Evolutionary conservation across 352 stramenopile species (phyloP).

Genomic region (Phytophthora pistaciae): DNA sequence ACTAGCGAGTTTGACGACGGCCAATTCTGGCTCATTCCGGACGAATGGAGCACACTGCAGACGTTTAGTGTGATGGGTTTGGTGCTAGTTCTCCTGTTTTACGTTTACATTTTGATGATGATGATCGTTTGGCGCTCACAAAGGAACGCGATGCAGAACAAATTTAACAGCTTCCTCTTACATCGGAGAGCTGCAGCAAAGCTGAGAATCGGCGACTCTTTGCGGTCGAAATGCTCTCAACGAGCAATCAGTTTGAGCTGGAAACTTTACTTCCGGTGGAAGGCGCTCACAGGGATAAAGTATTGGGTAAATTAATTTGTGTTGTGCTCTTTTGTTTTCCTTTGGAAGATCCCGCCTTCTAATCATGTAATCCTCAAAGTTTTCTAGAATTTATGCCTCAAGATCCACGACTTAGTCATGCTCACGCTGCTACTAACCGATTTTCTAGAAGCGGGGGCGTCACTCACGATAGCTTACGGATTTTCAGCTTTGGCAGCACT

Average conservation of each 20-base stretch:
- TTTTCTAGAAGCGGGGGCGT: slow-evolving; percentile 33
- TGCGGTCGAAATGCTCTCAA: not conserved
- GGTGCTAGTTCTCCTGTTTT: slow-evolving; percentile 11
- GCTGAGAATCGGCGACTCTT: not conserved
- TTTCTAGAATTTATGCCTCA: slow-evolving; percentile 44
- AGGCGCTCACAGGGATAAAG: slow-evolving; percentile 28
- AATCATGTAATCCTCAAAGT: no score
- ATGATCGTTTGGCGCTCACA: slow-evolving; percentile 25
- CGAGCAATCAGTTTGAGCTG: slow-evolving; percentile 8
- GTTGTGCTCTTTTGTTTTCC: no score
- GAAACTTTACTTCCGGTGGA: slow-evolving; percentile 21
- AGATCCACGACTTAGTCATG: slow-evolving; percentile 38
- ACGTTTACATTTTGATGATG: slow-evolving; percentile 22
- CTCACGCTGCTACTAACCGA: slow-evolving; percentile 27
- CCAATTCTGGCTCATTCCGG: slow-evolving; percentile 38
- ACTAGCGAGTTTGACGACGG: slow-evolving; percentile 31
- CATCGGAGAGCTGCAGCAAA: slow-evolving; percentile 8
- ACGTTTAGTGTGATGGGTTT: slow-evolving; percentile 16
- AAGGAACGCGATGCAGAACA: slow-evolving; percentile 13
- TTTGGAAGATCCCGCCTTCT: no score
- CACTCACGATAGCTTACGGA: slow-evolving; percentile 13
- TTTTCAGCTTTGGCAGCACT: slow-evolving; percentile 25
- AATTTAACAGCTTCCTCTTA: not conserved
- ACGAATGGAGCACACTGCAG: slow-evolving; percentile 22
- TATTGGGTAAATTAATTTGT: no score